phyloP scores from a whole-genome alignment of 177 flowering plant species.

The Vitis hybrid region DNA sequence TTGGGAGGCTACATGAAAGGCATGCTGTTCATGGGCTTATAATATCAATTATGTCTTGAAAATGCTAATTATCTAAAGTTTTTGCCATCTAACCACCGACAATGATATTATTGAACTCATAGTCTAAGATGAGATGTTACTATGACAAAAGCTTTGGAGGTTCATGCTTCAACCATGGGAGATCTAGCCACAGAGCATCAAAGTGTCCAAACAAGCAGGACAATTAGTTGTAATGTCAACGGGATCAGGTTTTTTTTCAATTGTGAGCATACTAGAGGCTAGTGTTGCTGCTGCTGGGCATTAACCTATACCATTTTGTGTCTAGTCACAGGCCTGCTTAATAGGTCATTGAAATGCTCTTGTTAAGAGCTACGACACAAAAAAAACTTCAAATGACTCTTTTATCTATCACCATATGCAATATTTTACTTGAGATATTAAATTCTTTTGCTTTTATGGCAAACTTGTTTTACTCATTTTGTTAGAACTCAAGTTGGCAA shows the following conservation, averaged over 20 bases:
- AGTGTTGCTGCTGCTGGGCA: background rate
- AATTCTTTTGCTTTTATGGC: too few species aligned
- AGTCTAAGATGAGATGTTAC: too few species aligned
- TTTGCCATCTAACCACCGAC: background rate
- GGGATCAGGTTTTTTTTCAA: background rate
- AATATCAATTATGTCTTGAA: too few species aligned
- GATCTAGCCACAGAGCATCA: slow-evolving; percentile 82
- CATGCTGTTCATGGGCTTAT: too few species aligned
- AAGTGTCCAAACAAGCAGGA: slow-evolving; percentile 72
- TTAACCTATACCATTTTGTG: background rate
- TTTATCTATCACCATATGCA: too few species aligned
- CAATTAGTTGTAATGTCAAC: slow-evolving; percentile 23
- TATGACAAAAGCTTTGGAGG: slow-evolving; percentile 71
- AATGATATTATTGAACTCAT: background rate
- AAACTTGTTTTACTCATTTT: too few species aligned
- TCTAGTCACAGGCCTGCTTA: background rate
- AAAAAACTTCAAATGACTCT: background rate
- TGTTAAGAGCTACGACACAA: background rate
- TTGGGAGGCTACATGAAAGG: too few species aligned
- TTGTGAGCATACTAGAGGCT: background rate
- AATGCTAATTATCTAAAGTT: background rate
- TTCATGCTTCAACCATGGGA: slow-evolving; percentile 85
- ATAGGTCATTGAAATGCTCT: background rate
- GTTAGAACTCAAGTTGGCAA: too few species aligned
- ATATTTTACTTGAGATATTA: too few species aligned